Conservation (phyloP, 805 yeast genomes). For the Sugiyamaella lignohabitans region DNA sequence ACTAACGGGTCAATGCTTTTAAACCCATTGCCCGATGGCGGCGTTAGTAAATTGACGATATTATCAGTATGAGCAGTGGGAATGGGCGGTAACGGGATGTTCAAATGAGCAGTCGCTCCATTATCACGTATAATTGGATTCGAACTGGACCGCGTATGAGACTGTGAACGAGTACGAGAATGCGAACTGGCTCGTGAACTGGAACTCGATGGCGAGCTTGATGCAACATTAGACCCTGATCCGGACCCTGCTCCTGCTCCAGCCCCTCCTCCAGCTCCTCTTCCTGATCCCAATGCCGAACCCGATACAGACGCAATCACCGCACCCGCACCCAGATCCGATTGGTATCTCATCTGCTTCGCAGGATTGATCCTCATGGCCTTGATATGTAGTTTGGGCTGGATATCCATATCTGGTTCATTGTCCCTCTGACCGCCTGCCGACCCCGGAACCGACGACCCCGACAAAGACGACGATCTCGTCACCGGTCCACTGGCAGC, state of each 20-base stretch:
- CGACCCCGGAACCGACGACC: too few relatives aligned
- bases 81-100: not conserved
- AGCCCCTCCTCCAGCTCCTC: not conserved
- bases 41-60: not conserved
- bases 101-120: not conserved
- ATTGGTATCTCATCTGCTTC: not conserved
- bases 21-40: not conserved
- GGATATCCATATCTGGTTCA: not conserved
- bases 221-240: too few relatives aligned
- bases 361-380: not conserved
- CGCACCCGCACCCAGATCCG: too few relatives aligned
- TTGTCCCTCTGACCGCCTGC: too few relatives aligned
- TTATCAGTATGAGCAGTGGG: not conserved
- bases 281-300: not conserved
- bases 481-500: too few relatives aligned
- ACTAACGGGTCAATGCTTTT: not conserved
- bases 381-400: not conserved
- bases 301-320: too few relatives aligned
- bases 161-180: not conserved
- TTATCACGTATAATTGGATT: too few relatives aligned
- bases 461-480: not conserved
- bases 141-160: too few relatives aligned
- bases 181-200: too few relatives aligned
- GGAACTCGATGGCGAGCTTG: too few relatives aligned
- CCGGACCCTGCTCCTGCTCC: not conserved